These are phyloP conservation scores for Coemansia sp. DNA, from an alignment of 192 early-diverging fungal species.

Conservation along the genomic window DNA sequence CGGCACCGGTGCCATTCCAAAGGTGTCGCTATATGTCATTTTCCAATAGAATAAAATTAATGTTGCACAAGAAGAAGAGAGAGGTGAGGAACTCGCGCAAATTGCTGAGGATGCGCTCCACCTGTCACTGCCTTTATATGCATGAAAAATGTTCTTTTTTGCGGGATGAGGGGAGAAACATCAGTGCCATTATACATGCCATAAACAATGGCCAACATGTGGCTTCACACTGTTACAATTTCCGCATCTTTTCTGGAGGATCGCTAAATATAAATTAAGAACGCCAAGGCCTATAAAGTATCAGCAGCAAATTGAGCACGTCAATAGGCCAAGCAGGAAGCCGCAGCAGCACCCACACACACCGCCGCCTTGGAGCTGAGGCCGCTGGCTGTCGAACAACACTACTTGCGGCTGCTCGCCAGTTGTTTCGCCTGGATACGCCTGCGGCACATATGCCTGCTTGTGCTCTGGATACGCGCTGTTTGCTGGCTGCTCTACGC, in stretches of 20 bases:
- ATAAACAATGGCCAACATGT: neutral
- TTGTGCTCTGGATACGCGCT: too few species aligned
- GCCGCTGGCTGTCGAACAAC: neutral
- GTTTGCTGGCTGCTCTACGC: too few species aligned
- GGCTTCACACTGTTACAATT: neutral
- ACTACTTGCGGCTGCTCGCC: neutral
- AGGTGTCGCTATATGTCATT: neutral
- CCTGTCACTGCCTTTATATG: neutral
- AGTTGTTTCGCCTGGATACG: neutral
- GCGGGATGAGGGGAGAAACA: neutral
- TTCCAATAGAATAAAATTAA: neutral
- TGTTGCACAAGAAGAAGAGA: neutral
- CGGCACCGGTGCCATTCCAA: neutral
- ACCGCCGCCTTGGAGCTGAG: conserved; percentile 1
- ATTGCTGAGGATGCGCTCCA: neutral
- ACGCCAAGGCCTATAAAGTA: neutral
- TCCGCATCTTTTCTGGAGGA: neutral
- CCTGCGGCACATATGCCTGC: neutral
- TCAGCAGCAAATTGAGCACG: neutral
- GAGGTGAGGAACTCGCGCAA: neutral
- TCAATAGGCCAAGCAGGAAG: neutral
- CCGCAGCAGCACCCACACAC: conserved; percentile 1
- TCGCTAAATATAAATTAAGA: neutral
- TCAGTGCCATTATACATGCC: neutral
- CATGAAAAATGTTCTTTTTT: neutral